These are phyloP conservation scores for Leccinum uliginosum DNA, from an alignment of 768 basidiomycete species.

Conservation along the genomic window DNA sequence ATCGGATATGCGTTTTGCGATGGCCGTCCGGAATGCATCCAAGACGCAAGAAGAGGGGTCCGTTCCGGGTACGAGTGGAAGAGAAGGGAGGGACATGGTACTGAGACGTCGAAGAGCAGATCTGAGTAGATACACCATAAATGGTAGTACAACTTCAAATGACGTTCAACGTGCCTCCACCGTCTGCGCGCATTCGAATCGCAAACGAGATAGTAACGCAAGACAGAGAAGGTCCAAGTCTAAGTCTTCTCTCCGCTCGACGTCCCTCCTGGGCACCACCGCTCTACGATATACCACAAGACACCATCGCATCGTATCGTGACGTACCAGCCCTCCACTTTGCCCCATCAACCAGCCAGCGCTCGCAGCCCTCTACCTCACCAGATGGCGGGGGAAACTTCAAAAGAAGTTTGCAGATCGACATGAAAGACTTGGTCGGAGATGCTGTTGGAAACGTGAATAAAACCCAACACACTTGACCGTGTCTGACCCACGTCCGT, in stretches of 20 bases:
- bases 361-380: constrained; percentile 22
- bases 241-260: constrained; percentile 32
- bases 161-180: not conserved
- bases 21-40: constrained; percentile 78
- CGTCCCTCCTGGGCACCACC: constrained; percentile 32
- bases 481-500: constrained; percentile 5
- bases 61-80: constrained; percentile 41
- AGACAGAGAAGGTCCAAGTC: constrained; percentile 23
- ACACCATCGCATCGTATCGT: constrained; percentile 27
- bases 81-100: constrained; percentile 26
- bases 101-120: not conserved
- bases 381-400: constrained; percentile 60
- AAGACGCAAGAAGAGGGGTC: constrained; percentile 66
- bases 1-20: constrained; percentile 68
- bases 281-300: constrained; percentile 25
- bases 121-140: not conserved
- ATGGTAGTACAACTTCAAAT: not conserved
- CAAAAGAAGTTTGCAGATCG: constrained; percentile 59
- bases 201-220: constrained; percentile 18
- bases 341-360: constrained; percentile 7
- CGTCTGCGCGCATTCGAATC: constrained; percentile 22
- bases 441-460: constrained; percentile 82
- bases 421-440: constrained; percentile 75
- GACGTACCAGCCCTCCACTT: constrained; percentile 26
- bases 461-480: constrained; percentile 1